Percentiles rank a stretch among this genome's conserved stretches.
Evolutionary conservation across 441 rosid species (phyloP).

Genomic region (Corymbia citriodora): DNA sequence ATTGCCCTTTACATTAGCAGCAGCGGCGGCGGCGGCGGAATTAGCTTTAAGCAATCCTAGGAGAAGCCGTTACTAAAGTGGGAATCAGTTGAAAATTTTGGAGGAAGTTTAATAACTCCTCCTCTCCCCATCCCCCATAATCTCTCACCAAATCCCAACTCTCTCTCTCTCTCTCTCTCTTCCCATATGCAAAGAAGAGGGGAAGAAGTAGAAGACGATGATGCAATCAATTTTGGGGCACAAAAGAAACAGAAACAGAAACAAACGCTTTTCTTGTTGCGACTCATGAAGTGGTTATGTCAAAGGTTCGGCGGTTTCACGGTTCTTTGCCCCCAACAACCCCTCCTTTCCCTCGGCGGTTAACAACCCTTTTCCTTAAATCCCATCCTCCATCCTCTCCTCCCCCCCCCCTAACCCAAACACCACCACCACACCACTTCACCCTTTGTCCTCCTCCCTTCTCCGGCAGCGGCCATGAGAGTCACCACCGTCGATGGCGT

Average conservation of each 20-base stretch:
- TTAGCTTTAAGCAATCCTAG: background rate
- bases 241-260: conserved; percentile 1
- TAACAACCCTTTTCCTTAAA: background rate
- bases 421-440: background rate
- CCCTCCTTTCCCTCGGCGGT: background rate
- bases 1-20: too few relatives aligned
- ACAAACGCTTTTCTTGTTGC: conserved; percentile 17
- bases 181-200: background rate
- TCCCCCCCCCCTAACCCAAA: background rate
- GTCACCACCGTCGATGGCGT: background rate
- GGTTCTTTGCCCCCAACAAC: conserved; percentile 21
- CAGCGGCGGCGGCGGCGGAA: background rate
- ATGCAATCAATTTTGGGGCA: background rate
- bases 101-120: background rate
- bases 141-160: background rate
- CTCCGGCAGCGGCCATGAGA: background rate
- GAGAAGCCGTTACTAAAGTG: background rate
- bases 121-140: background rate
- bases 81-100: background rate
- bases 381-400: background rate
- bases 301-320: conserved; percentile 36
- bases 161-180: background rate
- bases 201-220: background rate
- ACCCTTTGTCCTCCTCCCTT: too few relatives aligned
- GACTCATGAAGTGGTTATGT: conserved; percentile 26